Conservation (phyloP, 805 yeast species). For the Grigorovia humatica region DNA sequence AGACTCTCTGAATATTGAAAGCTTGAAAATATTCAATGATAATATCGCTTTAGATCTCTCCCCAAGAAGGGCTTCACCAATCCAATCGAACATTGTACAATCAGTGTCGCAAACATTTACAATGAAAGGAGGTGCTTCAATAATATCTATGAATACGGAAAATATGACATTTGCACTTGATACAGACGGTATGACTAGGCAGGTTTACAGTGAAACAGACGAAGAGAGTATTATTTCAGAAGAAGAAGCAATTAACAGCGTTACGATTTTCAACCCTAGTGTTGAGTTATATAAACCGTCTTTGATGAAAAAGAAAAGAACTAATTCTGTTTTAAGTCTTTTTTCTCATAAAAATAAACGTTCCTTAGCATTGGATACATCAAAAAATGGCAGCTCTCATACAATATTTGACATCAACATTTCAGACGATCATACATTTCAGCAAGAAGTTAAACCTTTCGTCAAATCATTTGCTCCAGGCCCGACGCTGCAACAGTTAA, state of each 20-base stretch:
- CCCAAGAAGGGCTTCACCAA: slow-evolving; percentile 5
- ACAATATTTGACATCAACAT: slow-evolving; percentile 1
- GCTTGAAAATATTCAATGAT: slow-evolving; percentile 18
- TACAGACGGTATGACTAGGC: background rate
- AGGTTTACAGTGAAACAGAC: background rate
- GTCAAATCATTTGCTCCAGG: background rate
- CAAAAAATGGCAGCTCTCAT: slow-evolving; percentile 1
- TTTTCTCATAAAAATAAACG: slow-evolving; percentile 17
- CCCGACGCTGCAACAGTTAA: background rate
- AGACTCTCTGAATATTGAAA: slow-evolving; percentile 17
- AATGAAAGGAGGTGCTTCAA: slow-evolving; percentile 6
- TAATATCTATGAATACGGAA: slow-evolving; percentile 2
- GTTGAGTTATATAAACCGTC: slow-evolving; percentile 15
- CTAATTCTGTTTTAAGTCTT: slow-evolving; percentile 20
- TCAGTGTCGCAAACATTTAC: slow-evolving; percentile 13
- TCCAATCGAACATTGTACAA: slow-evolving; percentile 7
- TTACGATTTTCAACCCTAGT: slow-evolving; percentile 11
- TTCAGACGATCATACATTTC: background rate
- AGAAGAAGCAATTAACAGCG: background rate
- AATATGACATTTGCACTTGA: background rate
- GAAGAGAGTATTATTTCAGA: background rate
- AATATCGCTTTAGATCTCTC: slow-evolving; percentile 15
- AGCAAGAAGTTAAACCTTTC: background rate
- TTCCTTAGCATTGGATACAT: slow-evolving; percentile 7
- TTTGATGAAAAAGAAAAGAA: slow-evolving; percentile 8